Conservation (phyloP, 176 grass and related monocot species). For the Pharus latifolius region DNA sequence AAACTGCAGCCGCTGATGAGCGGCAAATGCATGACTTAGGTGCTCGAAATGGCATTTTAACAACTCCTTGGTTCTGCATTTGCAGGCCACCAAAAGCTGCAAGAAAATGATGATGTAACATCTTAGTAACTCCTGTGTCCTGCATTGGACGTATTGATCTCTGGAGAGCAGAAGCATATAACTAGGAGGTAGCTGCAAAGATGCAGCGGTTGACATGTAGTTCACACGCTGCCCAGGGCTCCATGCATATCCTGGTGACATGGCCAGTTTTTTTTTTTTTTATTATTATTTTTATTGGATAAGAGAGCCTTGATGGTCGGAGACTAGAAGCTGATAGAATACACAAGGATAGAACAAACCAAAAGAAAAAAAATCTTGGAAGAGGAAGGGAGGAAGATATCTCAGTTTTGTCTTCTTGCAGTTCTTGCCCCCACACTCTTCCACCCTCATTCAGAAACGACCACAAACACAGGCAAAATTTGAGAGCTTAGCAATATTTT, state of each 20-base stretch:
- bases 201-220: background rate
- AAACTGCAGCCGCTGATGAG: background rate
- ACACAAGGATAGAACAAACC: background rate
- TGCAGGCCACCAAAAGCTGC: no score
- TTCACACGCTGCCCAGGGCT: background rate
- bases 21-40: background rate
- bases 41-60: background rate
- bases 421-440: background rate
- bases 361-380: background rate
- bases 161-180: background rate
- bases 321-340: background rate
- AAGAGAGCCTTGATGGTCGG: background rate
- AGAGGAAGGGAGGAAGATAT: background rate
- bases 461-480: background rate
- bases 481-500: background rate
- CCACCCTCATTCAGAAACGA: background rate
- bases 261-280: background rate
- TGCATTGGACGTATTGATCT: background rate
- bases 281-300: conserved; percentile 14
- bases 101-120: no score
- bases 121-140: background rate
- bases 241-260: background rate
- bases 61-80: background rate
- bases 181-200: background rate
- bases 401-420: background rate